These are phyloP conservation scores for Saccharomyces kudriavzevii DNA, from an alignment of 805 yeast genomes.

Conservation along the genomic window DNA sequence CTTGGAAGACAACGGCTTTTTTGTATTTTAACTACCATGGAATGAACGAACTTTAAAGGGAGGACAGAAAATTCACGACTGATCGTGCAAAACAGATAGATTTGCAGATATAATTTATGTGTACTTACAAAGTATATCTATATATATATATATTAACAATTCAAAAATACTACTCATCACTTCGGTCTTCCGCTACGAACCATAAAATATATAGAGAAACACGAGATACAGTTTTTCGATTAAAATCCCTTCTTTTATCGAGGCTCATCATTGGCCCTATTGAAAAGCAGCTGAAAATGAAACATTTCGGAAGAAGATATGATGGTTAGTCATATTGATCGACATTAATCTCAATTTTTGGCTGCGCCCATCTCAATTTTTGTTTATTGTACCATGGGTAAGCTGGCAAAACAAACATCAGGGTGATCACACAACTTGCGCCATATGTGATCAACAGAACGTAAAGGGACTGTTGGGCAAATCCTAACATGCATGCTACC, in stretches of 20 bases:
- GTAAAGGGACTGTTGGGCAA: conserved; percentile 37
- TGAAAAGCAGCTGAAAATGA: neutral
- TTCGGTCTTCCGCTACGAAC: neutral
- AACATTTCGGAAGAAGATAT: neutral
- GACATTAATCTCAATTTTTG: conserved; percentile 7
- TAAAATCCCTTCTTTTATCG: neutral
- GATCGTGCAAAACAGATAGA: neutral
- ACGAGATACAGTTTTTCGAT: no score
- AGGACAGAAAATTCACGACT: neutral
- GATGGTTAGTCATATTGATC: neutral
- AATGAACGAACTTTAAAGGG: neutral
- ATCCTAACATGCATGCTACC: conserved; percentile 42
- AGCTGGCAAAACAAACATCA: conserved; percentile 44
- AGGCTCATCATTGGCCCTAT: neutral
- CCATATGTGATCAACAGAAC: conserved; percentile 35
- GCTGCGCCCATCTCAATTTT: conserved; percentile 41
- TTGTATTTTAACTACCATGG: conserved; percentile 35
- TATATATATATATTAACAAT: neutral
- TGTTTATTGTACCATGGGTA: conserved; percentile 48
- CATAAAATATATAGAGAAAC: neutral
- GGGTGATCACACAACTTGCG: conserved; percentile 28
- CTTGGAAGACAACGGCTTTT: conserved; percentile 79
- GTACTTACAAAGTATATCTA: neutral
- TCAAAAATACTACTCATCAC: neutral
- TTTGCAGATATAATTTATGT: neutral